Percentiles rank a stretch among this genome's conserved stretches.
Conservation (phyloP, 1,284 basidiomycete genomes). For the Boletellus deceptivus region DNA sequence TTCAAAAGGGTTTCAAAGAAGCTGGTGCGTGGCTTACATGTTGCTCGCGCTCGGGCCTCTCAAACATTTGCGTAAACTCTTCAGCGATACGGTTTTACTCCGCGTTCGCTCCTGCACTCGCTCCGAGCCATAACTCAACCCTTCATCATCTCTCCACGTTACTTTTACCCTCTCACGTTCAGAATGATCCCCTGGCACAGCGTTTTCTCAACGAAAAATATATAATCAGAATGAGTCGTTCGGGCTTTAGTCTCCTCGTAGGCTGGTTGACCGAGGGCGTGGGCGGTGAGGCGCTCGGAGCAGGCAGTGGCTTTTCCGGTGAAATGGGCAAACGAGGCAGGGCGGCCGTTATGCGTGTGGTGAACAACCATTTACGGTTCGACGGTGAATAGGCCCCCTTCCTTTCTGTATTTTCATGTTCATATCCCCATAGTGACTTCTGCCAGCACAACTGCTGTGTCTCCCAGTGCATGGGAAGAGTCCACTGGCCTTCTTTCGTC, state of each 20-base stretch:
- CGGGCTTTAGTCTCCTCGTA: constrained; percentile 87
- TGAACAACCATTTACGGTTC: constrained; percentile 91
- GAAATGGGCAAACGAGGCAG: constrained; percentile 78
- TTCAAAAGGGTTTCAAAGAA: constrained; percentile 87
- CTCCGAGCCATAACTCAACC: constrained; percentile 67
- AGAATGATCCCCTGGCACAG: constrained; percentile 79
- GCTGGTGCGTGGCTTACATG: constrained; percentile 53
- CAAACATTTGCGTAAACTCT: not conserved
- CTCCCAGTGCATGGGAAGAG: constrained; percentile 73
- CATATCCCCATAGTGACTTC: constrained; percentile 56
- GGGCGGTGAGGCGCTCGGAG: constrained; percentile 82
- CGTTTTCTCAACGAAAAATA: constrained; percentile 92
- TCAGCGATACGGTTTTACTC: constrained; percentile 73
- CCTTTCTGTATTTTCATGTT: constrained; percentile 18
- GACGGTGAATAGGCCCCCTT: constrained; percentile 61
- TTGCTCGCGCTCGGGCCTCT: constrained; percentile 2
- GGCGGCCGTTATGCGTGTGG: constrained; percentile 86
- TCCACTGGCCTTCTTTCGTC: constrained; percentile 78
- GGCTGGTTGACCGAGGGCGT: constrained; percentile 95
- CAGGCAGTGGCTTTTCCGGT: constrained; percentile 79
- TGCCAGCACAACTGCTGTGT: constrained; percentile 62
- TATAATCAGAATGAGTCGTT: constrained; percentile 86
- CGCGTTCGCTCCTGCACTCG: constrained; percentile 69
- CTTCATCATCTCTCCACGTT: constrained; percentile 84
- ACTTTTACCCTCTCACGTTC: constrained; percentile 82